These are phyloP conservation scores for Kuraishia ogatae DNA, from an alignment of 805 yeast species.

Conservation along the genomic window DNA sequence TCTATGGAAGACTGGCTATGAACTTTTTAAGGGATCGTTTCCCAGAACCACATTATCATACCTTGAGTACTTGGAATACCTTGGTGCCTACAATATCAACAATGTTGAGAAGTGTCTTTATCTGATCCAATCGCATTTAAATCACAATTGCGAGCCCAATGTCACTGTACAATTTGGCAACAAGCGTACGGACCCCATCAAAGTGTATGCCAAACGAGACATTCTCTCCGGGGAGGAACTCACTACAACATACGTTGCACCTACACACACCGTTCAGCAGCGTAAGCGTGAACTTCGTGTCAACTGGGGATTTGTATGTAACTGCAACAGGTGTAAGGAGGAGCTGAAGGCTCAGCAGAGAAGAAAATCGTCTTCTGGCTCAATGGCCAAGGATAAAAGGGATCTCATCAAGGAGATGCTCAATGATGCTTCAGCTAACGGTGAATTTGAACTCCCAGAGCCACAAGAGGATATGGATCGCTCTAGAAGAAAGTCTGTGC, in stretches of 20 bases:
- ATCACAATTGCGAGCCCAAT: slow-evolving; percentile 73
- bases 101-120: slow-evolving; percentile 58
- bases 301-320: slow-evolving; percentile 75
- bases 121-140: slow-evolving; percentile 58
- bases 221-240: slow-evolving; percentile 62
- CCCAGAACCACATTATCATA: slow-evolving; percentile 26
- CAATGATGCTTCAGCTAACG: slow-evolving; percentile 10
- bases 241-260: slow-evolving; percentile 61
- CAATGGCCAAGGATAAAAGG: slow-evolving; percentile 8
- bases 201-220: slow-evolving; percentile 48
- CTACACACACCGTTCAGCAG: slow-evolving; percentile 48
- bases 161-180: slow-evolving; percentile 40
- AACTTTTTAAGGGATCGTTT: slow-evolving; percentile 41
- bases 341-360: slow-evolving; percentile 38
- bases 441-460: slow-evolving; percentile 38
- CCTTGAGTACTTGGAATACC: slow-evolving; percentile 47
- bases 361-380: slow-evolving; percentile 27
- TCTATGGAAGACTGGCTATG: slow-evolving; percentile 53
- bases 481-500: slow-evolving; percentile 53
- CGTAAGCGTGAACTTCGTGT: slow-evolving; percentile 59
- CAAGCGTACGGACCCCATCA: slow-evolving; percentile 42
- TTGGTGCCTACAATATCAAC: slow-evolving; percentile 72
- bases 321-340: slow-evolving; percentile 54
- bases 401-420: slow-evolving; percentile 41
- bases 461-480: slow-evolving; percentile 26